These are phyloP conservation scores for Iris pallida DNA, from an alignment of 116 monocot species.

Conservation along the genomic window DNA sequence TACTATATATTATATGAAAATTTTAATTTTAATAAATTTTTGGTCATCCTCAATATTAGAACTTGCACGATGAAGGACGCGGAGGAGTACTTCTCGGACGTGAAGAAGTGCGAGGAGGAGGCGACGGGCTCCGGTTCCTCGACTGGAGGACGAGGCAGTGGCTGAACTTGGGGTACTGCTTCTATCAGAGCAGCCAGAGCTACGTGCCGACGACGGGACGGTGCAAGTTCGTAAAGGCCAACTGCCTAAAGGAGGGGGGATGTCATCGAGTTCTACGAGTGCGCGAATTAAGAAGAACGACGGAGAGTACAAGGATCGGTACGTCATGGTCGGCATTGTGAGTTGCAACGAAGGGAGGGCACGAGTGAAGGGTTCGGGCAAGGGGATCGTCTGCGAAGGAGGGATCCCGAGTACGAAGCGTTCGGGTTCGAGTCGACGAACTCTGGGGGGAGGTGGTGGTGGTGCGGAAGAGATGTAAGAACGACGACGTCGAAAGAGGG, in stretches of 20 bases:
- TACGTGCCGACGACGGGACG: constrained; percentile 3
- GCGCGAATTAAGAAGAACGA: neutral
- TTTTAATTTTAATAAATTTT: too few species aligned
- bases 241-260: constrained; percentile 4
- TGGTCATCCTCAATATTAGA: too few species aligned
- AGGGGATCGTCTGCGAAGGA: too few species aligned
- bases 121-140: neutral
- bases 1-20: too few species aligned
- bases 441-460: too few species aligned
- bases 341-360: too few species aligned
- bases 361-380: too few species aligned
- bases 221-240: constrained; percentile 6
- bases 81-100: constrained; percentile 1
- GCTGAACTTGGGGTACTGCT: constrained; percentile 3
- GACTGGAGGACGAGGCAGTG: neutral
- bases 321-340: constrained; percentile 4
- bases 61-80: constrained; percentile 11
- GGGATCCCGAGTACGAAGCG: too few species aligned
- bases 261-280: neutral
- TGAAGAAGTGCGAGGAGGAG: neutral
- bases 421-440: too few species aligned
- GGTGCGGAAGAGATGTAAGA: too few species aligned
- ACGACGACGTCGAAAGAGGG: too few species aligned
- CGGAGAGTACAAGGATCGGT: neutral
- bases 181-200: constrained; percentile 10